Base-by-base conservation (phyloP, 1,284 basidiomycete species). In the Inonotus obliquus region DNA sequence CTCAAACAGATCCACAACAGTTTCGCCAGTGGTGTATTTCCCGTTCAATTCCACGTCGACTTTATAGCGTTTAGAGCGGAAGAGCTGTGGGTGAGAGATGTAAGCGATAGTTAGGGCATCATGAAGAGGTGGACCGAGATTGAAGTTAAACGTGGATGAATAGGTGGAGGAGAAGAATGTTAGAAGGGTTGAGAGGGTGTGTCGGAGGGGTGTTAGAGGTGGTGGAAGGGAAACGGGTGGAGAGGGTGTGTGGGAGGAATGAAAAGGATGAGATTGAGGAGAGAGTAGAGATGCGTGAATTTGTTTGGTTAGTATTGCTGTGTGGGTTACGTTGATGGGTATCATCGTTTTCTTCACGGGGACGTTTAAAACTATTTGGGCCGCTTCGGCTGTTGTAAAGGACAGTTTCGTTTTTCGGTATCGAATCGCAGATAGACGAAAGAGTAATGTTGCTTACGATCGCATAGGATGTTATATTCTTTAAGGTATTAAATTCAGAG, bases 241-340 rank as follows among this genome's bases (percentile, higher is more conserved):
- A 21, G 65, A 67, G 7, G 61, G 58, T 11, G 62, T 21, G 14
- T 45, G 4, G 63, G 32, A 32, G 4, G 32, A 32, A 9, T 32
- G 32, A 9, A 32, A 32, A 32, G 32, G 32, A 9, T 32, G 32
- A 9, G 32, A 32, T 32, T 44, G 66, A 1, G 81, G 74, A 5
- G 74, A 72, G 45, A 90, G 79, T 3, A 93, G 74, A 14, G 74
- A 71, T 0, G 72, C 61, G 65, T 86, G 86, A 19, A 86, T 73
- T 9, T 72, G 67, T 41, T 72, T 70, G 9, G 83, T 87, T 51
- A 91, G 83, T 65, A 94, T 89, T 1, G 87, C 89, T 1, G 83
- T 87, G 70, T 94, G 92, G 1, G 92, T 91, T 19, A 92, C 87
- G 67, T 94, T 94, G 66, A 94, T 81, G 0, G 91, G 91, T 14